Percentiles rank a stretch among this genome's conserved stretches.
phyloP scores from a whole-genome alignment of 2,329 filamentous ascomycete genomes.

The Penicillium sp. region DNA sequence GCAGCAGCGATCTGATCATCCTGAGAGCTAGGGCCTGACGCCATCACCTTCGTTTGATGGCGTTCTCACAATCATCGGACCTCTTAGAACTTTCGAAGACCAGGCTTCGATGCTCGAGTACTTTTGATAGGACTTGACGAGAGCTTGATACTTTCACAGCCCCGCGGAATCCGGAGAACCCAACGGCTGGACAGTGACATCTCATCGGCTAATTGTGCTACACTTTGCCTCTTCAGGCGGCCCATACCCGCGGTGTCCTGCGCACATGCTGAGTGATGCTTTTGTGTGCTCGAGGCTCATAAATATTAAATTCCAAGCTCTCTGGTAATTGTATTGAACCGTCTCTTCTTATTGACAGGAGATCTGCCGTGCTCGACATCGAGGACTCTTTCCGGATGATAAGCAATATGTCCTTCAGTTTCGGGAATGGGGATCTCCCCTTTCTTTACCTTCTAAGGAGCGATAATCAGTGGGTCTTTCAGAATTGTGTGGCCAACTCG shows the following conservation, averaged over 20 bases:
- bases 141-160: neutral
- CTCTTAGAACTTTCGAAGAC: neutral
- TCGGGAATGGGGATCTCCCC: conserved; percentile 27
- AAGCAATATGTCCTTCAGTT: conserved; percentile 19
- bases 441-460: conserved; percentile 28
- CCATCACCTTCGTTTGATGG: conserved; percentile 31
- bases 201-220: neutral
- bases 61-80: conserved; percentile 14
- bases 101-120: conserved; percentile 11
- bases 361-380: conserved; percentile 7
- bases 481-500: conserved; percentile 16
- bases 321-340: neutral
- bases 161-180: neutral
- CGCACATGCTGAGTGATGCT: neutral
- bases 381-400: conserved; percentile 8
- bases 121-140: conserved; percentile 7
- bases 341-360: conserved; percentile 10
- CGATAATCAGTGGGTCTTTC: conserved; percentile 35
- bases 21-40: conserved; percentile 29
- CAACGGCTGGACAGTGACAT: neutral
- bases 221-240: neutral
- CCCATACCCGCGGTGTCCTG: neutral
- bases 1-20: conserved; percentile 41
- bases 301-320: neutral
- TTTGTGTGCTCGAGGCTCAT: neutral